Evolutionary conservation across 768 basidiomycete genomes (phyloP), one percentile per base, ranked within the genome.

Genomic region (Mycena filopes): DNA sequence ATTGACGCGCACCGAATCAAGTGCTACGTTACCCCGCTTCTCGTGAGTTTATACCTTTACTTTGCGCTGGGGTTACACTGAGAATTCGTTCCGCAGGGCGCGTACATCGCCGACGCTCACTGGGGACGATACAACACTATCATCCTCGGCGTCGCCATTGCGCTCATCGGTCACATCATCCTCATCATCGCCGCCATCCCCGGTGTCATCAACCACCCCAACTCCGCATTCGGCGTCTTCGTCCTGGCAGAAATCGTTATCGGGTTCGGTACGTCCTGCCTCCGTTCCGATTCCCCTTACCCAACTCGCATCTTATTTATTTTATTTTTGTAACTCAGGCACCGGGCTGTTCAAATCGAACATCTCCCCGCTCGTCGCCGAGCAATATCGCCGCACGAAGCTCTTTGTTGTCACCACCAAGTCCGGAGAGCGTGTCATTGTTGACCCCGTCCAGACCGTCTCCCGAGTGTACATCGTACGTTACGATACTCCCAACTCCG

Each of bases 81-180:
- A 11, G 36, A 36, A 11, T 36, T 33, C 15, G 36, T 36, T 10
- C 15, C 5, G 10, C 9, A 36, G 36, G 91, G 91, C 16, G 92
- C 90, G 1, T 92, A 86, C 71, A 80, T 93, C 55, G 91, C 92
- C 18, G 91, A 93, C 73, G 85, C 89, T 6, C 82, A 87, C 68
- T 85, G 85, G 79, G 92, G 92, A 13, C 85, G 92, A 4, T 94
- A 84, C 83, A 91, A 90, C 76, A 93, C 92, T 9, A 82, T 93
- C 61, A 85, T 82, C 72, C 78, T 86, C 65, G 86, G 87, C 20
- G 82, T 90, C 41, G 79, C 55, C 8, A 77, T 93, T 55, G 87
- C 89, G 10, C 77, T 93, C 54, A 26, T 90, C 46, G 90, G 90
- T 1, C 89, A 91, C 69, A 75, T 89, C 56, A 80, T 93, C 70